Conservation (phyloP, 2,329 filamentous ascomycete genomes). For the Elsinoe arachidis region DNA sequence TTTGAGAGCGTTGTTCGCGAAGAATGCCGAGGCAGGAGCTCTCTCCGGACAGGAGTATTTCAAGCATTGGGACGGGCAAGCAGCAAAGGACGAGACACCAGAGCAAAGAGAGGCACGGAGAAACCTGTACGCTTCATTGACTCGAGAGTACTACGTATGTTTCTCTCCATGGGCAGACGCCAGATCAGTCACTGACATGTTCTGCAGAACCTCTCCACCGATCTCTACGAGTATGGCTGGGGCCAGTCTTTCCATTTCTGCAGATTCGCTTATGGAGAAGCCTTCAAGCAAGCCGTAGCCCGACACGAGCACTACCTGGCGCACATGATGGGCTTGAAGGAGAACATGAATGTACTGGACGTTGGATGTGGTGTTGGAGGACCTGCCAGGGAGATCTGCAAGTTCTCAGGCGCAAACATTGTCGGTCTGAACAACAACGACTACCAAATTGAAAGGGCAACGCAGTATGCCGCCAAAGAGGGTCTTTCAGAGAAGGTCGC, state of each 20-base stretch:
- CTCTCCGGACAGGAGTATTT: conserved; percentile 86
- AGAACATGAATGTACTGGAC: conserved; percentile 83
- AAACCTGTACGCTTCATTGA: conserved; percentile 86
- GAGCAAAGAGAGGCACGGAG: conserved; percentile 67
- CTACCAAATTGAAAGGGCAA: conserved; percentile 96
- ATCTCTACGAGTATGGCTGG: conserved; percentile 96
- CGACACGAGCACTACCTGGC: conserved; percentile 98
- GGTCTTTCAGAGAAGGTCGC: conserved; percentile 68
- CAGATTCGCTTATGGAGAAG: conserved; percentile 78
- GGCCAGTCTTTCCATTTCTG: conserved; percentile 96
- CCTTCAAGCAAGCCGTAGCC: conserved; percentile 84
- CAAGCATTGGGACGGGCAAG: conserved; percentile 91
- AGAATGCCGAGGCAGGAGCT: conserved; percentile 70
- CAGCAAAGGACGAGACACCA: conserved; percentile 68
- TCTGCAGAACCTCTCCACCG: conserved; percentile 92
- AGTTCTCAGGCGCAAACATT: conserved; percentile 84
- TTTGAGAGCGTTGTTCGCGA: conserved; percentile 78
- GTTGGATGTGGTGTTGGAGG: conserved; percentile 96
- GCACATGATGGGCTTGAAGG: conserved; percentile 74
- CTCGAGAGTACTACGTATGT: conserved; percentile 60
- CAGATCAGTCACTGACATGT: conserved; percentile 33
- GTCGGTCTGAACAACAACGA: conserved; percentile 98
- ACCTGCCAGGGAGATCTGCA: conserved; percentile 89
- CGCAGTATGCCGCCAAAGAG: conserved; percentile 72
- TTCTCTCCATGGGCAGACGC: background rate